Evolutionary conservation across 306 rosid genomes (phyloP), one percentile per base, ranked within the genome.

Genomic region (Inga oerstediana): DNA sequence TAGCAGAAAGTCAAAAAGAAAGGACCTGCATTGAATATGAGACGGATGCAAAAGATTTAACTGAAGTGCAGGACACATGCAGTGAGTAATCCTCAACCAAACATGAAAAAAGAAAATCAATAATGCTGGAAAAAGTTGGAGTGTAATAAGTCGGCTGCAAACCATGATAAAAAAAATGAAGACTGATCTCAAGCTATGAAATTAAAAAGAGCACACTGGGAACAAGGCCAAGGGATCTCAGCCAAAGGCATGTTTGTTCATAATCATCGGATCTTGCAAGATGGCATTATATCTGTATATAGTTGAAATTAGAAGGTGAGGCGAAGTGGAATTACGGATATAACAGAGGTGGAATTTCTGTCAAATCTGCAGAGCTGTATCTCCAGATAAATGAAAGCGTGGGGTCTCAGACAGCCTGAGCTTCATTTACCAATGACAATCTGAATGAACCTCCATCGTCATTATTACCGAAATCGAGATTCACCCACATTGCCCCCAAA

Each of bases 361-460:
- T 66, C 82, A 85, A 89, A 86, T 80, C 44, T 81, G 37, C 83
- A 88, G 84, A 89, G 84, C 88, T 80, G 84, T 81, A 85, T 62
- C 83, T 37, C 78, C 71, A 68, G 86, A 82, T 80, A 80, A 80
- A 86, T 72, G 79, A 79, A 74, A 79, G 83, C 84, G 85, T 75
- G 84, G 87, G 94, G 87, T 90, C 89, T 89, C 84, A 79, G 84
- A 82, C 76, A 89, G 74, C 58, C 89, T 49, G 78, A 84, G 90
- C 91, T 85, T 87, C 97, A 92, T 92, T 91, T 94, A 91, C 89
- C 86, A 88, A 86, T 79, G 81, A 62, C 51, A 81, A 66, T 78
- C 51, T 58, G 84, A 82, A 82, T 35, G 76, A 79, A 77, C 59
- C 82, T 81, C 76, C 75, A 73, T 12, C 32, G 67, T 84, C 72